Base-by-base conservation (phyloP, 768 basidiomycete species). In the Candolleomyces aberdarensis region DNA sequence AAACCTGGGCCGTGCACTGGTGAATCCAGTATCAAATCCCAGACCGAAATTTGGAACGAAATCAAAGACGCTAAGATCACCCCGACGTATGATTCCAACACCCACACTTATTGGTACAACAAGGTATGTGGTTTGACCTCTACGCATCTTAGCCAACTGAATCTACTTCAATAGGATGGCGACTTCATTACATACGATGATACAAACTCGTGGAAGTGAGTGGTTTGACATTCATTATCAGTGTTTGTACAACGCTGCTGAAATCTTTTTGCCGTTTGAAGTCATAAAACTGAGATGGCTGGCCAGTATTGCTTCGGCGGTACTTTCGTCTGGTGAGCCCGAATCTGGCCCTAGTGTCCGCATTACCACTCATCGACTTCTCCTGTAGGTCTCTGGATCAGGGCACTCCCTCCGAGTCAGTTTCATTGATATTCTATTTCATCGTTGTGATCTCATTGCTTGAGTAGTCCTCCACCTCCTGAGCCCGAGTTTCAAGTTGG, bases 101-200 rank as follows among this genome's bases (percentile, higher is more conserved):
- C 22, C 44, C 32, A 15, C 8, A 47, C 57, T 9, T 58, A 58
- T n/a, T 58, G 57, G 57, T 58, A 58, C 39, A 58, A 58, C 47
- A 36, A 36, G 36, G 36, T 49, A 48, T 48, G 46, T 36, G n/a
- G 19, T 26, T 2, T 26, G 26, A 26, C 26, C 26, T 26, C 26
- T 26, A 26, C 26, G 26, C 26, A 26, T 26, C 1, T 26, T 26
- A 26, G 26, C 26, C 26, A 26, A 26, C 26, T 26, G 3, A 26
- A n/a, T 49, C 10, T 13, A 31, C 11, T 36, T 36, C 36, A 7
- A 36, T 36, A 58, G 57, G 39, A 51, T 31, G 49, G 49, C 1
- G 57, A 58, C 46, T 58, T 58, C 31, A 58, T 58, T 8, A 58
- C 57, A 32, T 58, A 58, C 39, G 57, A 58, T n/a, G 57, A 50